phyloP scores from a whole-genome alignment of 305 asterid genomes.

The Petunia hybrid region DNA sequence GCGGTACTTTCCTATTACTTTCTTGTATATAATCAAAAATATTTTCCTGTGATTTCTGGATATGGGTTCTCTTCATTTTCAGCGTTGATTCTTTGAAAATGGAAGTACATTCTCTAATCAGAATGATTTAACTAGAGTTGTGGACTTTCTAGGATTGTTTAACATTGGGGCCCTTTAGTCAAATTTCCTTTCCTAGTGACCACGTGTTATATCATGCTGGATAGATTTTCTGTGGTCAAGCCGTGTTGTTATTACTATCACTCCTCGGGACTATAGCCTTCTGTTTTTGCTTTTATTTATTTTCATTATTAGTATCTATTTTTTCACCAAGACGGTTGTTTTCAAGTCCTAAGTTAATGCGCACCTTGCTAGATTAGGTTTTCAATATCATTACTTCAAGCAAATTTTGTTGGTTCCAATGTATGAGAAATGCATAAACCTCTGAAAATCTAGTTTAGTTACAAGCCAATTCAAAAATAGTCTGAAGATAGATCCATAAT shows the following conservation, averaged over 20 bases:
- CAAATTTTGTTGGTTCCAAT: not conserved
- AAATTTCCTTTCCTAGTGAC: not conserved
- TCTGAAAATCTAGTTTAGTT: not conserved
- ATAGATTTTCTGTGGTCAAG: not conserved
- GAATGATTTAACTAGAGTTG: not conserved
- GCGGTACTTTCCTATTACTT: conserved; percentile 39
- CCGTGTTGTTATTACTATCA: not conserved
- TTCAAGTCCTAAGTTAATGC: not conserved
- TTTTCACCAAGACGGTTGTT: not conserved
- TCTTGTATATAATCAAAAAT: not conserved
- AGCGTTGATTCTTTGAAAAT: conserved; percentile 15
- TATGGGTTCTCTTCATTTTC: not conserved
- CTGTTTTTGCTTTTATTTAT: not conserved
- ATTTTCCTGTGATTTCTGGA: conserved; percentile 11
- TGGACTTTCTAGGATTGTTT: conserved; percentile 13
- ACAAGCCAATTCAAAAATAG: not conserved
- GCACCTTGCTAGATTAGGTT: not conserved
- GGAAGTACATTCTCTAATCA: not conserved
- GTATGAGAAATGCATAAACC: not conserved
- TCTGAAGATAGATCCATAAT: not conserved
- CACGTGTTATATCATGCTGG: not conserved
- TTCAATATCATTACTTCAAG: not conserved
- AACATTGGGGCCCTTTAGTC: not conserved
- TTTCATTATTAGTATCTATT: not conserved
- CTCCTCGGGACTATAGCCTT: not conserved